Evolutionary conservation across 1,139 yeast species (phyloP).

Genomic region (Candida neerlandica): DNA sequence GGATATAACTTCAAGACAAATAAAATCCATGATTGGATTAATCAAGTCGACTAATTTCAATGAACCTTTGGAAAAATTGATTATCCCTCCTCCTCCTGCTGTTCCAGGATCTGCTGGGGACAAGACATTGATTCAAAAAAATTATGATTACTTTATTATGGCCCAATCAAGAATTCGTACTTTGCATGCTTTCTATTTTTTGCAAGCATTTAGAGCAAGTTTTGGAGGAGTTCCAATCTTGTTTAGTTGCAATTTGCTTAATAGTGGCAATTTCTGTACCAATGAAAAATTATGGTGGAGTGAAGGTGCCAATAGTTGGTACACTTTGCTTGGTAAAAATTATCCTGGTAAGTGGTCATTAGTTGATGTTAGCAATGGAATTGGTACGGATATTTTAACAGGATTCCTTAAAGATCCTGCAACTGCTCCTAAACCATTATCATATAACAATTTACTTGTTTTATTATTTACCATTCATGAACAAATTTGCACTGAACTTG

Average conservation of each 20-base stretch:
- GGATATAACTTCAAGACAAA: constrained; percentile 73
- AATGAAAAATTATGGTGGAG: constrained; percentile 73
- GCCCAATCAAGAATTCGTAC: constrained; percentile 89
- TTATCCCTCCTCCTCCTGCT: constrained; percentile 55
- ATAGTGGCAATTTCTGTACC: constrained; percentile 76
- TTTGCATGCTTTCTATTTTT: constrained; percentile 73
- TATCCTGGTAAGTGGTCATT: constrained; percentile 26
- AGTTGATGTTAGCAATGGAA: constrained; percentile 61
- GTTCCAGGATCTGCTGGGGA: constrained; percentile 19
- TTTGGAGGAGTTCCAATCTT: constrained; percentile 61
- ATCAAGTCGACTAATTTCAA: constrained; percentile 78
- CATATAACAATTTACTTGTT: constrained; percentile 62
- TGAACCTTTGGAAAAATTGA: constrained; percentile 63
- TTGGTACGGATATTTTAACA: constrained; percentile 50
- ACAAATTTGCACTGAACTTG: constrained; percentile 57
- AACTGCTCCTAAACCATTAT: constrained; percentile 23
- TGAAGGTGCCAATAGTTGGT: constrained; percentile 62
- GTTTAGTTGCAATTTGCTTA: constrained; percentile 59
- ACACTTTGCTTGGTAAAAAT: constrained; percentile 21
- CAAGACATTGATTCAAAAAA: constrained; percentile 30
- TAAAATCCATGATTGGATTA: constrained; percentile 75
- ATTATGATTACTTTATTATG: constrained; percentile 73
- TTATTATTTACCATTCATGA: constrained; percentile 75
- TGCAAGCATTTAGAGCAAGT: constrained; percentile 71
- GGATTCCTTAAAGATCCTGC: constrained; percentile 26